These are phyloP conservation scores for Neurospora sp. DNA, from an alignment of 495 filamentous ascomycete species.

Conservation along the genomic window DNA sequence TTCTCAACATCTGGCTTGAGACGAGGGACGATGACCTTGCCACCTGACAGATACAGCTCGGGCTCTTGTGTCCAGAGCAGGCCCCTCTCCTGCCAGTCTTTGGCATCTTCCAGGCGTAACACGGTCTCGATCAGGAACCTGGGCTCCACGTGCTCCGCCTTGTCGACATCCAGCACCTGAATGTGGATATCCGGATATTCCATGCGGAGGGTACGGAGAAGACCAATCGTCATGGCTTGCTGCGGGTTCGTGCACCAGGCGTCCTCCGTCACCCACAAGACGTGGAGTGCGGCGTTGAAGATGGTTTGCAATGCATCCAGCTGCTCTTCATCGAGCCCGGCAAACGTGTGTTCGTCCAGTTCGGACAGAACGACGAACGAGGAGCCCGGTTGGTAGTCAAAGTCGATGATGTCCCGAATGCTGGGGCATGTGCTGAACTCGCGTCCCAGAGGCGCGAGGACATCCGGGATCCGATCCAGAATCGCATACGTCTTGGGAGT, in stretches of 20 bases:
- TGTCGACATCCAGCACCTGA: constrained; percentile 22
- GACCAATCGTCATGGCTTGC: constrained; percentile 9
- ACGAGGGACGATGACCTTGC: background rate
- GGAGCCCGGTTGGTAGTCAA: no score
- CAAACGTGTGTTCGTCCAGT: constrained; percentile 26
- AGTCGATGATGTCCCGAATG: constrained; percentile 13
- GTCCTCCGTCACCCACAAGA: constrained; percentile 34
- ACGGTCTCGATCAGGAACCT: constrained; percentile 6
- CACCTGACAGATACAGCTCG: constrained; percentile 15
- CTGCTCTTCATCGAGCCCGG: constrained; percentile 13
- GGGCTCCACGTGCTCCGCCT: constrained; percentile 1
- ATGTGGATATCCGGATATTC: constrained; percentile 20
- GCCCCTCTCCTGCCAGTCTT: constrained; percentile 6
- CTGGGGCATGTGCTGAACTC: background rate
- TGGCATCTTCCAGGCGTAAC: background rate
- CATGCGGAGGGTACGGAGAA: background rate
- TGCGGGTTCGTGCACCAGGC: constrained; percentile 5
- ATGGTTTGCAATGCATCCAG: constrained; percentile 16
- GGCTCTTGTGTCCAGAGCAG: constrained; percentile 24
- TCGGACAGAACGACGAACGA: constrained; percentile 30
- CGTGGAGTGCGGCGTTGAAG: constrained; percentile 24
- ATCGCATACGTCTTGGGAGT: background rate
- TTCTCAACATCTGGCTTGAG: background rate
- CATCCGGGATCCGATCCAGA: background rate
- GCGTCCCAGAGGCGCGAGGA: background rate